A percentile compares a stretch with the other conserved stretches of the same genome.
These are phyloP conservation scores for Phialophora tarda DNA, from an alignment of 2,329 filamentous ascomycete genomes.

Conservation along the genomic window DNA sequence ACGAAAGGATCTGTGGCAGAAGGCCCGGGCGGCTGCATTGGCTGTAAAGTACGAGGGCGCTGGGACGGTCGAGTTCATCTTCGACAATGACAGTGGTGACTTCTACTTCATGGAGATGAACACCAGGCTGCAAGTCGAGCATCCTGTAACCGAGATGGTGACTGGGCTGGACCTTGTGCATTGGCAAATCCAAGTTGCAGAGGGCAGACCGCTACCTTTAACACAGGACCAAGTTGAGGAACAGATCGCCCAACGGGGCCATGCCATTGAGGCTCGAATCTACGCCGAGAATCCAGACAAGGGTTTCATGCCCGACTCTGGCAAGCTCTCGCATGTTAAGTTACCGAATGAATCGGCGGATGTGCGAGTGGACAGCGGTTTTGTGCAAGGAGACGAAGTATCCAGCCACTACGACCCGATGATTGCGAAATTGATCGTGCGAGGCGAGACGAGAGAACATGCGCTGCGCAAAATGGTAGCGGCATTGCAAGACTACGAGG, in stretches of 20 bases:
- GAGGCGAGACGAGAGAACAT: conserved; percentile 75
- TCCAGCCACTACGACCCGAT: conserved; percentile 97
- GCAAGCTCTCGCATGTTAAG: conserved; percentile 79
- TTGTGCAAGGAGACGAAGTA: conserved; percentile 87
- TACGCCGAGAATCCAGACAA: conserved; percentile 93
- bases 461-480: conserved; percentile 81
- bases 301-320: conserved; percentile 93
- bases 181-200: conserved; percentile 91
- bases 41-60: conserved; percentile 70
- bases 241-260: conserved; percentile 74
- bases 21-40: conserved; percentile 66
- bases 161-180: conserved; percentile 81
- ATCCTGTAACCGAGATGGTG: conserved; percentile 86
- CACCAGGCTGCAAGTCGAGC: conserved; percentile 90
- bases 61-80: conserved; percentile 72
- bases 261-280: conserved; percentile 93
- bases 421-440: conserved; percentile 97
- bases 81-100: conserved; percentile 68
- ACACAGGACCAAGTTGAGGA: conserved; percentile 69
- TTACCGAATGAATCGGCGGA: conserved; percentile 70
- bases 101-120: conserved; percentile 78
- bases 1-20: conserved; percentile 68
- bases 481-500: conserved; percentile 85
- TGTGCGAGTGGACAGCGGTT: conserved; percentile 90
- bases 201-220: conserved; percentile 69